Evolutionary conservation across 2,329 filamentous ascomycete species (phyloP), one percentile per base, ranked within the genome.

Genomic region (Alternaria dauci): DNA sequence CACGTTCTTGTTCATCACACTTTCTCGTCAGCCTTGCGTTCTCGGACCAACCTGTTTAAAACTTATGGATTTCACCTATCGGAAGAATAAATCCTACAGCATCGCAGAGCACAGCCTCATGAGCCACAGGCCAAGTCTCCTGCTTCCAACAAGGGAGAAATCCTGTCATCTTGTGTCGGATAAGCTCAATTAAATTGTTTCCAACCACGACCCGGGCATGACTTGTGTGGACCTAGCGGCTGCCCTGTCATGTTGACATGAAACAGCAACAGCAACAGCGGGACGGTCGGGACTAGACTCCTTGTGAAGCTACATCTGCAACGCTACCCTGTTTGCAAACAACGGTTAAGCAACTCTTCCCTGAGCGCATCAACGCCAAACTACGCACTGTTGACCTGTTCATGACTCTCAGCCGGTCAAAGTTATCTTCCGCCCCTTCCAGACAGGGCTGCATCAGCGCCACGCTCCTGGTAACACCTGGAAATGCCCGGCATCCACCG

Each of bases 211-310:
- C 34, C 46, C 26, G n/a, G 46, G 34, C 16, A 28, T 26, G 25
- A 14, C 23, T 26, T 23, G 23, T 52, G 41, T 60, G 58, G 53
- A 38, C 9, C 42, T 44, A 38, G 23, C 34, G 26, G 32, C 53
- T 36, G 47, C 41, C 47, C 26, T 51, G 18, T 41, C 36, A 46
- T 46, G 34, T 47, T 42, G 42, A 42, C 18, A 20, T 60, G 53
- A 60, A 60, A 60, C 58, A 34, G 26, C 47, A 60, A 60, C 58
- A 34, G 26, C 47, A 52, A 20, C 36, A 52, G 58, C 41, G 34
- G 28, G 39, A 48, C 56, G 32, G 20, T 25, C 30, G 16, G 30
- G 28, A 56, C 47, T 32, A 46, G 46, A 20, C 47, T 32, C 41
- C n/a, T 57, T 43, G 26, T 18, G 46, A 47, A 26, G 34, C 53